phyloP scores from a whole-genome alignment of 2,329 filamentous ascomycete species.

The Claviceps arundinis region DNA sequence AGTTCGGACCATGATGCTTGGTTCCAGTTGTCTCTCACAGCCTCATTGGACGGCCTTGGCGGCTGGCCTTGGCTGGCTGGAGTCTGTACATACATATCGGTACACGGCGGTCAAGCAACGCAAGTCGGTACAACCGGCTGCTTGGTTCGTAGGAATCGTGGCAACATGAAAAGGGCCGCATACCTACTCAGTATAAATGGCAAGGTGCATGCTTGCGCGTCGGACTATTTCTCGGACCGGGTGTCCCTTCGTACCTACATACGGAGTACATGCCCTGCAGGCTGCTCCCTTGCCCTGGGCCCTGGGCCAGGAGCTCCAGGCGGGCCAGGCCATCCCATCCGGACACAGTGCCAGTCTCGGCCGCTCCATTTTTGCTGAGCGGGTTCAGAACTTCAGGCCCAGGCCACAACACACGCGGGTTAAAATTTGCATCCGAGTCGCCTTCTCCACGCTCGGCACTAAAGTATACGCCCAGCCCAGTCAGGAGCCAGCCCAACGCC shows the following conservation, averaged over 20 bases:
- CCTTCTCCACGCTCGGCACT: neutral
- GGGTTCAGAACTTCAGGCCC: neutral
- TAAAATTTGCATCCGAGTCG: neutral
- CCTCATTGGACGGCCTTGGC: neutral
- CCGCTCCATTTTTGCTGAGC: neutral
- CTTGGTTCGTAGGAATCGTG: neutral
- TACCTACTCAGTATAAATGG: too few species aligned
- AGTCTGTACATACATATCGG: too few species aligned
- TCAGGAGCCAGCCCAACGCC: neutral
- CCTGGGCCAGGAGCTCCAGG: too few species aligned
- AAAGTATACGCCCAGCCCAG: neutral
- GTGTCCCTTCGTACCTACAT: neutral
- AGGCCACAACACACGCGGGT: neutral
- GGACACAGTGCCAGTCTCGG: constrained; percentile 2
- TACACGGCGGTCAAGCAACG: neutral
- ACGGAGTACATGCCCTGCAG: too few species aligned
- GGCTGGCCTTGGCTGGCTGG: neutral
- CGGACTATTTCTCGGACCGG: neutral
- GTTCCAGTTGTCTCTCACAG: neutral
- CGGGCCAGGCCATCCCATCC: too few species aligned
- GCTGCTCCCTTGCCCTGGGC: neutral
- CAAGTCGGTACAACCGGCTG: neutral
- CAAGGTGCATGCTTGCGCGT: neutral
- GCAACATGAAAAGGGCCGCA: neutral
- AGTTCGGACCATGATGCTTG: neutral